A percentile compares a stretch with the other conserved stretches of the same genome.
These are phyloP conservation scores for Fusarium verticillioides DNA, from an alignment of 2,329 filamentous ascomycete species.

Conservation along the genomic window DNA sequence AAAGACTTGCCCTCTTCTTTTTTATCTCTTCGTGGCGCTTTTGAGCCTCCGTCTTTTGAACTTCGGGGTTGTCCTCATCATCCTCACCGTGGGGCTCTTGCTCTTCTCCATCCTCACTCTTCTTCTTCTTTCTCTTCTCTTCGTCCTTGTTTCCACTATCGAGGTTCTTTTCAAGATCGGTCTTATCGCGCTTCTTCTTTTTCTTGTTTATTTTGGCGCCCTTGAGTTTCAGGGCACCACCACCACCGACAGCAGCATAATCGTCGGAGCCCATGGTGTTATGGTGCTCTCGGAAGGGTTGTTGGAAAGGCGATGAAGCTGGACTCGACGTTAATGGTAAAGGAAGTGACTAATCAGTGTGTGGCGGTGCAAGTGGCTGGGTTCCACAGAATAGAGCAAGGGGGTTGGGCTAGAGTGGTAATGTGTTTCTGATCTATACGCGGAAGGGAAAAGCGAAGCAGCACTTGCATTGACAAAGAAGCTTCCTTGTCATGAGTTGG, in stretches of 20 bases:
- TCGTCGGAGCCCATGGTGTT: constrained; percentile 76
- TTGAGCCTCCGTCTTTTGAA: constrained; percentile 85
- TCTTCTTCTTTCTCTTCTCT: constrained; percentile 28
- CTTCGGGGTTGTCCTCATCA: constrained; percentile 43
- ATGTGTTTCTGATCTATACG: constrained; percentile 22
- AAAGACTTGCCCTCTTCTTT: constrained; percentile 75
- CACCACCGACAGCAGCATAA: constrained; percentile 72
- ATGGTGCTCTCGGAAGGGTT: constrained; percentile 3
- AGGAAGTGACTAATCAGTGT: constrained; percentile 10
- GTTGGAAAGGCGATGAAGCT: background rate
- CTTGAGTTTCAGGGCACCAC: constrained; percentile 87
- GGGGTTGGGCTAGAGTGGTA: constrained; percentile 5
- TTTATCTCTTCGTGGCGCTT: constrained; percentile 81
- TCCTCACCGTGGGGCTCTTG: constrained; percentile 49
- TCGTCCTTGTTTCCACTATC: constrained; percentile 44
- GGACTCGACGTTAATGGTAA: constrained; percentile 1
- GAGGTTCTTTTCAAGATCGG: constrained; percentile 60
- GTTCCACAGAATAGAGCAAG: background rate
- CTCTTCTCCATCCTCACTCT: constrained; percentile 45
- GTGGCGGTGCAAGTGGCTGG: constrained; percentile 24
- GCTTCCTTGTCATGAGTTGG: constrained; percentile 30
- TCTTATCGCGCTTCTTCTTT: constrained; percentile 69
- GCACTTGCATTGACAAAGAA: constrained; percentile 23
- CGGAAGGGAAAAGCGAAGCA: constrained; percentile 22
- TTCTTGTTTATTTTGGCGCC: constrained; percentile 73